A percentile compares a stretch with the other conserved stretches of the same genome.
These are phyloP conservation scores for Diplocarpon rosae DNA, from an alignment of 2,329 filamentous ascomycete species.

Conservation along the genomic window DNA sequence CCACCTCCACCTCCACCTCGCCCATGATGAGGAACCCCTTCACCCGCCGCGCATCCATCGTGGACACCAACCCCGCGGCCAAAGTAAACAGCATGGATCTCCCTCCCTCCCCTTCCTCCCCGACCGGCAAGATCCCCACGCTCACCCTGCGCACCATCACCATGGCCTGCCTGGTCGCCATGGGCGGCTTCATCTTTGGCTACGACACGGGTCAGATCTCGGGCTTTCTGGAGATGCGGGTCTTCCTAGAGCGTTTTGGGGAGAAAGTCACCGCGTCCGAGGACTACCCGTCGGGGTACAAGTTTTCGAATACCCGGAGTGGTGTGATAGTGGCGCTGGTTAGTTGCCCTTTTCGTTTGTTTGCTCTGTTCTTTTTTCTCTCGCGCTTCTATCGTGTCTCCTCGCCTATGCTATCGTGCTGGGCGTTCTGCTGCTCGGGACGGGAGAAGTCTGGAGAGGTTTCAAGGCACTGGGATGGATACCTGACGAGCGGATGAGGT, in stretches of 20 bases:
- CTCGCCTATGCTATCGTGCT: too few species aligned
- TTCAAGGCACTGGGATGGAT: neutral
- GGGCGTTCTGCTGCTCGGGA: too few species aligned
- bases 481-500: too few species aligned
- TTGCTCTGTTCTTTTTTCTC: too few species aligned
- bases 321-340: slow-evolving; percentile 51
- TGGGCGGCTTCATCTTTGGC: slow-evolving; percentile 27
- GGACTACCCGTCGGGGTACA: slow-evolving; percentile 17
- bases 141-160: slow-evolving; percentile 16
- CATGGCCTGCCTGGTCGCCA: slow-evolving; percentile 20
- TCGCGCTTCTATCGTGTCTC: too few species aligned
- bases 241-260: slow-evolving; percentile 46
- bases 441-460: too few species aligned
- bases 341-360: slow-evolving; percentile 31
- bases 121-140: neutral
- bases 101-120: too few species aligned
- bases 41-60: too few species aligned
- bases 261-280: slow-evolving; percentile 20
- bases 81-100: too few species aligned
- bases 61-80: too few species aligned
- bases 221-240: slow-evolving; percentile 49
- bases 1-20: too few species aligned
- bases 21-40: too few species aligned
- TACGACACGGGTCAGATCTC: slow-evolving; percentile 32
- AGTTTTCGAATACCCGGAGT: slow-evolving; percentile 48